Evolutionary conservation across 2,329 filamentous ascomycete species (phyloP).

Genomic region (Penicillium sclerotiorum): DNA sequence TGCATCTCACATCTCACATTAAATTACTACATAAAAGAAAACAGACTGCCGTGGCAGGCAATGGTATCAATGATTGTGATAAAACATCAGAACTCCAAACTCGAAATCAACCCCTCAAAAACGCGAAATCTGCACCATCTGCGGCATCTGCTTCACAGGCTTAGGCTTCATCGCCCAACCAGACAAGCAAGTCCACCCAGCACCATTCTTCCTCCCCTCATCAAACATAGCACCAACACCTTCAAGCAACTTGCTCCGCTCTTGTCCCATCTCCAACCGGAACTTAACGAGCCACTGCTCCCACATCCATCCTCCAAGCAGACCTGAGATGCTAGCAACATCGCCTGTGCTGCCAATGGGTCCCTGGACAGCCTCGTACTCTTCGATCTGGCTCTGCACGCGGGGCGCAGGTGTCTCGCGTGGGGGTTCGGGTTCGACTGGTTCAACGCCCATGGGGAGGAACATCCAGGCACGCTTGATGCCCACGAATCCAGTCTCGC

Average conservation of each 20-base stretch:
- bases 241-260: constrained; percentile 55
- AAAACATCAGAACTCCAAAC: background rate
- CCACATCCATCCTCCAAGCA: constrained; percentile 89
- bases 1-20: constrained; percentile 8
- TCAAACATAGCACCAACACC: constrained; percentile 61
- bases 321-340: constrained; percentile 73
- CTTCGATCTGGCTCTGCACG: constrained; percentile 42
- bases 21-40: constrained; percentile 5
- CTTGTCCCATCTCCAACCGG: constrained; percentile 80
- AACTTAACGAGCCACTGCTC: constrained; percentile 93
- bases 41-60: constrained; percentile 1
- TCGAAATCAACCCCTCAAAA: background rate
- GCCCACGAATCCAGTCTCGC: constrained; percentile 74
- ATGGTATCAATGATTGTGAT: background rate
- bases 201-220: constrained; percentile 60
- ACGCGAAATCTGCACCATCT: background rate
- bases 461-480: constrained; percentile 87
- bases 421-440: constrained; percentile 48
- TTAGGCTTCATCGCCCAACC: constrained; percentile 61
- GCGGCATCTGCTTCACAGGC: constrained; percentile 3
- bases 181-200: constrained; percentile 62
- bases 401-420: constrained; percentile 43
- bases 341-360: constrained; percentile 69
- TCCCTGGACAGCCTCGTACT: constrained; percentile 61
- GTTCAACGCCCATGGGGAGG: constrained; percentile 72